These are phyloP conservation scores for Nectriaceae sp. DNA, from an alignment of 2,329 filamentous ascomycete species.

Conservation along the genomic window DNA sequence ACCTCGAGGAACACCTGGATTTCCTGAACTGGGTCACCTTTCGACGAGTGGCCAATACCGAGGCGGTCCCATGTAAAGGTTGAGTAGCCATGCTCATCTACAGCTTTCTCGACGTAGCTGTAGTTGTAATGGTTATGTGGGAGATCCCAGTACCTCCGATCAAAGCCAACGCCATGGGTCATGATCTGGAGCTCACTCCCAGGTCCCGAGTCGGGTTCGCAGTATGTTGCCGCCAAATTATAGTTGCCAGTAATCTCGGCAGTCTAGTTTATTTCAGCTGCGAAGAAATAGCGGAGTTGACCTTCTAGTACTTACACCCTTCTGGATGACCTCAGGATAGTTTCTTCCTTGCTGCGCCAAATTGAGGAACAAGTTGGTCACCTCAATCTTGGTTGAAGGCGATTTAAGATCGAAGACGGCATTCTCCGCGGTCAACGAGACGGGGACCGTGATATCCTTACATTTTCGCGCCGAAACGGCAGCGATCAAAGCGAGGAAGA, in stretches of 20 bases:
- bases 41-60: constrained; percentile 59
- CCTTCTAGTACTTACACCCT: constrained; percentile 38
- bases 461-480: constrained; percentile 40
- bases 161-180: constrained; percentile 45
- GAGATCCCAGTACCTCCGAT: constrained; percentile 62
- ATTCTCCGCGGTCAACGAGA: constrained; percentile 56
- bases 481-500: constrained; percentile 27
- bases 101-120: constrained; percentile 59
- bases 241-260: constrained; percentile 54
- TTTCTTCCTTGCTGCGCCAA: constrained; percentile 52
- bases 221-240: constrained; percentile 62
- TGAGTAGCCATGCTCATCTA: constrained; percentile 56
- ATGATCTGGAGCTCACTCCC: constrained; percentile 40
- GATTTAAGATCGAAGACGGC: constrained; percentile 52
- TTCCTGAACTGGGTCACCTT: constrained; percentile 59
- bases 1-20: constrained; percentile 61
- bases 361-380: constrained; percentile 55
- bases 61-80: constrained; percentile 64
- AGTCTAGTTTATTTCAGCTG: constrained; percentile 39
- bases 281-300: background rate
- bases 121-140: constrained; percentile 61
- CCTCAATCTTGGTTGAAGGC: constrained; percentile 55
- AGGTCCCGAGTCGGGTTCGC: constrained; percentile 51
- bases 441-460: constrained; percentile 55
- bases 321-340: constrained; percentile 45